phyloP scores from a whole-genome alignment of 225 moss, liverwort and hornwort genomes.

The Pseudoscleropodium purum region DNA sequence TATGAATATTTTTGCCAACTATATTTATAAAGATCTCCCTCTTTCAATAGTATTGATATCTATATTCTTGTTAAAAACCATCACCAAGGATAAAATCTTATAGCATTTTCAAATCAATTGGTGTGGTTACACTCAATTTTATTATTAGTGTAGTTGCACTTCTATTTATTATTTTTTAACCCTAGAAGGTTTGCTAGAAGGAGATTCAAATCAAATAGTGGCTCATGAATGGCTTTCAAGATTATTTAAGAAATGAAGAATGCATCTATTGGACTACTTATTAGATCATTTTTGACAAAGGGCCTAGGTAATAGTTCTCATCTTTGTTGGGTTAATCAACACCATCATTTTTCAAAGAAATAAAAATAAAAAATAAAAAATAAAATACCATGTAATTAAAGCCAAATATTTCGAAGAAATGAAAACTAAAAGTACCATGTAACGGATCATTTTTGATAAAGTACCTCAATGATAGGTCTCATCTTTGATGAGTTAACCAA shows the following conservation, averaged over 20 bases:
- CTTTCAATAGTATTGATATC: neutral
- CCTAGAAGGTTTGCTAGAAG: no score
- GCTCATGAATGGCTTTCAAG: neutral
- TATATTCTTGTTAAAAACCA: neutral
- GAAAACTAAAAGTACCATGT: no score
- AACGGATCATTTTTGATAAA: neutral
- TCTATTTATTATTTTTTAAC: no score
- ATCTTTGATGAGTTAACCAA: no score
- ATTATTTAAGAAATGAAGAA: neutral
- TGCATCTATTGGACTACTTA: neutral
- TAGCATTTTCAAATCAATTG: neutral
- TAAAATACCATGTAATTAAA: neutral
- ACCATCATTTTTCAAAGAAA: neutral
- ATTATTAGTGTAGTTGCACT: no score
- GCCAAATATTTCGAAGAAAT: neutral
- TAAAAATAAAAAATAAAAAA: no score
- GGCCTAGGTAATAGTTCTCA: neutral
- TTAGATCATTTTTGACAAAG: neutral
- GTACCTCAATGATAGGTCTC: no score
- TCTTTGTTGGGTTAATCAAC: no score
- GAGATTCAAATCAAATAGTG: no score
- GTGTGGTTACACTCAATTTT: no score
- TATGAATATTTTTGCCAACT: neutral
- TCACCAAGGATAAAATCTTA: neutral
- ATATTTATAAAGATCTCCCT: neutral